A percentile compares a stretch with the other conserved stretches of the same genome.
Evolutionary conservation across 805 yeast genomes (phyloP).

Genomic region (Barnettozyma vustinii): DNA sequence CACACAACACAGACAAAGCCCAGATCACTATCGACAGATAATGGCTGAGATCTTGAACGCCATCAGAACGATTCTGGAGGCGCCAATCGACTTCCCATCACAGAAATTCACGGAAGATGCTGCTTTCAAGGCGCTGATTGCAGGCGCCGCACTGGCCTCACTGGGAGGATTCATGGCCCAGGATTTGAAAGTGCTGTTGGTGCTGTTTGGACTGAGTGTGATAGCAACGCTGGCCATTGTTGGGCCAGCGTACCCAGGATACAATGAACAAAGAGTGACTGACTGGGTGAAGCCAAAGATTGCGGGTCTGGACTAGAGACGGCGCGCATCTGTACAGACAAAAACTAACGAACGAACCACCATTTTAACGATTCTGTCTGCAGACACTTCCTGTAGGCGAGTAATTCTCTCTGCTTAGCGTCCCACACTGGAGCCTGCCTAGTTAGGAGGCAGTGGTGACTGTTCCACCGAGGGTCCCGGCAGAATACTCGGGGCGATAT

Average conservation of each 20-base stretch:
- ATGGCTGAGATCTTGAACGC: slow-evolving; percentile 31
- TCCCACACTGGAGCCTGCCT: too few relatives aligned
- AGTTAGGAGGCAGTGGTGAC: too few relatives aligned
- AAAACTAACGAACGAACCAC: background rate
- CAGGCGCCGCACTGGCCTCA: slow-evolving; percentile 33
- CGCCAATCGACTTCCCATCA: slow-evolving; percentile 30
- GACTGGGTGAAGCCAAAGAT: slow-evolving; percentile 6
- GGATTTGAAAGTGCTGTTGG: slow-evolving; percentile 35
- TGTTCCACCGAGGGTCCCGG: background rate
- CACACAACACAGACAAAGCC: background rate
- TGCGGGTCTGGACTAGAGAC: background rate
- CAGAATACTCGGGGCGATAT: background rate
- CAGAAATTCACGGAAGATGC: slow-evolving; percentile 22
- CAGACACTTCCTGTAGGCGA: too few relatives aligned
- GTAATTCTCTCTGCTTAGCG: too few relatives aligned
- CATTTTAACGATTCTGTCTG: too few relatives aligned
- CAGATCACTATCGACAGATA: background rate
- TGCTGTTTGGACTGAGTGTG: slow-evolving; percentile 34
- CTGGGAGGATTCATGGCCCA: slow-evolving; percentile 44
- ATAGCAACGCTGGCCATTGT: slow-evolving; percentile 32
- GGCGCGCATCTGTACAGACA: background rate
- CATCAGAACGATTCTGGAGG: slow-evolving; percentile 21
- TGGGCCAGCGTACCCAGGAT: slow-evolving; percentile 57
- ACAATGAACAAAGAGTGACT: slow-evolving; percentile 33
- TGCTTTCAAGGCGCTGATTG: slow-evolving; percentile 14